phyloP scores from a whole-genome alignment of 1,284 basidiomycete species.

The Ceratobasidium sp. region DNA sequence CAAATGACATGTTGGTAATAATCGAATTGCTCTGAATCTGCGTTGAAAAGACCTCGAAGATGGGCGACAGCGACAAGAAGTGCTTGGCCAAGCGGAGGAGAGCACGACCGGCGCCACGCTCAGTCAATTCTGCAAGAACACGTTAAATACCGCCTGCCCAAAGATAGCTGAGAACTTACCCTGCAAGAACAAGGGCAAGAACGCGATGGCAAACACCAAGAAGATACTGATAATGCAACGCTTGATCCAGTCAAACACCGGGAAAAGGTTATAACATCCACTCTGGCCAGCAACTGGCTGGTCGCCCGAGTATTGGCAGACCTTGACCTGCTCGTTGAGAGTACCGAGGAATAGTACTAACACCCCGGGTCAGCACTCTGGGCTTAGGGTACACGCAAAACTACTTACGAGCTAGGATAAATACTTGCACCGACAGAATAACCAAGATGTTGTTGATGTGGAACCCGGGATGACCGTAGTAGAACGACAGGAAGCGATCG shows the following conservation, averaged over 20 bases:
- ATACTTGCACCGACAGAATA: conserved; percentile 91
- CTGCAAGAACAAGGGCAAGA: conserved; percentile 92
- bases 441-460: conserved; percentile 99
- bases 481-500: conserved; percentile 99
- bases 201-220: conserved; percentile 94
- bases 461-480: conserved; percentile 99
- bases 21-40: conserved; percentile 97
- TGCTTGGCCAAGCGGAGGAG: conserved; percentile 89
- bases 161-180: conserved; percentile 58
- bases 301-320: conserved; percentile 78
- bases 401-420: conserved; percentile 80
- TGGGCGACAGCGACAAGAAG: conserved; percentile 88
- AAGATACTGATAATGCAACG: conserved; percentile 96
- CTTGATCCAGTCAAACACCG: conserved; percentile 91
- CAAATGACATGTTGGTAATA: conserved; percentile 91
- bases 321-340: conserved; percentile 74
- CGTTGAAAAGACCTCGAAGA: conserved; percentile 95
- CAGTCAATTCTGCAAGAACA: conserved; percentile 74
- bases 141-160: conserved; percentile 41
- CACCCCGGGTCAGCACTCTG: conserved; percentile 40
- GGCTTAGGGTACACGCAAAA: background rate
- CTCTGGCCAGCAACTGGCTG: conserved; percentile 73
- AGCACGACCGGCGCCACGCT: conserved; percentile 88
- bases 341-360: conserved; percentile 90
- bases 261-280: conserved; percentile 91